Conservation (phyloP, 495 filamentous ascomycete species). For the Tuber aestivum region DNA sequence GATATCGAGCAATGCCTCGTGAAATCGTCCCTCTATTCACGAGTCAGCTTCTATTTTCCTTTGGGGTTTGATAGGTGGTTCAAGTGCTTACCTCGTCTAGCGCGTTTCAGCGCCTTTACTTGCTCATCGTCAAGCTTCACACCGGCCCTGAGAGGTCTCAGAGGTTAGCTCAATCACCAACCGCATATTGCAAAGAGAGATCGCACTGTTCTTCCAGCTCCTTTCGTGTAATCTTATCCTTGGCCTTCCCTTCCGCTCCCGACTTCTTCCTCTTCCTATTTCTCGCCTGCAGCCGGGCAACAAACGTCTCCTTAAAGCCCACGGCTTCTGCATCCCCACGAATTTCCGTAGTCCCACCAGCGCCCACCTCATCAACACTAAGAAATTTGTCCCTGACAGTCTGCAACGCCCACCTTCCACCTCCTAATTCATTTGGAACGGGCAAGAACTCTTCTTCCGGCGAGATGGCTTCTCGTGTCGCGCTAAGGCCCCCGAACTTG, state of each 20-base stretch:
- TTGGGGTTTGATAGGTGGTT: neutral
- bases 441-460: conserved; percentile 67
- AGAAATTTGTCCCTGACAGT: conserved; percentile 44
- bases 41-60: conserved; percentile 12
- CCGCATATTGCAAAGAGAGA: conserved; percentile 33
- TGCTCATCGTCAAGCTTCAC: conserved; percentile 70
- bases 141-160: conserved; percentile 55
- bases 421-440: conserved; percentile 22
- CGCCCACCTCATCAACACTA: conserved; percentile 38
- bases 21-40: conserved; percentile 70
- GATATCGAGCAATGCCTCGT: conserved; percentile 80
- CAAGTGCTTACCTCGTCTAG: conserved; percentile 51
- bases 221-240: conserved; percentile 75
- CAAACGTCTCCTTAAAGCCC: conserved; percentile 67
- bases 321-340: conserved; percentile 70
- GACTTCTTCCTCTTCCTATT: conserved; percentile 72
- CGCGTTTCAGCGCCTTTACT: conserved; percentile 72
- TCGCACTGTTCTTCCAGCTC: conserved; percentile 64
- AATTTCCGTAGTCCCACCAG: conserved; percentile 50
- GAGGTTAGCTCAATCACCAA: neutral
- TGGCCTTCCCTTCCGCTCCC: conserved; percentile 67
- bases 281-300: conserved; percentile 87
- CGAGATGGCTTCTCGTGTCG: conserved; percentile 71
- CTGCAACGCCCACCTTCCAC: conserved; percentile 40
- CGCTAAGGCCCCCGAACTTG: conserved; percentile 69